These are phyloP conservation scores for Trichoderma koningiopsis DNA, from an alignment of 2,329 filamentous ascomycete genomes.

Conservation along the genomic window DNA sequence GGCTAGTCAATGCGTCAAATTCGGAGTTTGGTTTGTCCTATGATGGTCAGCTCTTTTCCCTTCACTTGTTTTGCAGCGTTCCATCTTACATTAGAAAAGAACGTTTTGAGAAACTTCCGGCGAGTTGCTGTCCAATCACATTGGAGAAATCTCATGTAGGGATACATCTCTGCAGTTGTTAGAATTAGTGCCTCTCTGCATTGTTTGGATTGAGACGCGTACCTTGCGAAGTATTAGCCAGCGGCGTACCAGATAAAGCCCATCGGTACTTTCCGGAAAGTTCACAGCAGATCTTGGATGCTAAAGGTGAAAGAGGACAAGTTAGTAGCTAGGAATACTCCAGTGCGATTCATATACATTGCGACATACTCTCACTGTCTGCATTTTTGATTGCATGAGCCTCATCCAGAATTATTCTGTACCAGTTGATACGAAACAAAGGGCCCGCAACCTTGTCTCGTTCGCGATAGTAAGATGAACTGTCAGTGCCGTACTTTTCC, in stretches of 20 bases:
- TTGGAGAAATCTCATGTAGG: constrained; percentile 40
- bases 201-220: neutral
- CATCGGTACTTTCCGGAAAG: constrained; percentile 39
- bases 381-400: constrained; percentile 59
- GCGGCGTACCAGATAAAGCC: constrained; percentile 42
- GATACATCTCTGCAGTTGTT: constrained; percentile 38
- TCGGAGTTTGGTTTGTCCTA: constrained; percentile 26
- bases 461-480: constrained; percentile 44
- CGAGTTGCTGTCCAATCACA: constrained; percentile 26
- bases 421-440: constrained; percentile 44
- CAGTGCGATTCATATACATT: no score
- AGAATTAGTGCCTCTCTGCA: constrained; percentile 5
- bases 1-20: constrained; percentile 30
- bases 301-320: constrained; percentile 17
- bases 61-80: neutral
- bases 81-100: constrained; percentile 28
- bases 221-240: constrained; percentile 40
- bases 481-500: neutral
- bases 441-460: neutral
- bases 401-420: constrained; percentile 60
- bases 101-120: constrained; percentile 28
- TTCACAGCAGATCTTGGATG: constrained; percentile 31
- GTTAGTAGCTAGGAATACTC: neutral
- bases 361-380: constrained; percentile 34
- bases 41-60: neutral